These are phyloP conservation scores for Fistulinella cinereoalba DNA, from an alignment of 1,284 basidiomycete species.

Conservation along the genomic window DNA sequence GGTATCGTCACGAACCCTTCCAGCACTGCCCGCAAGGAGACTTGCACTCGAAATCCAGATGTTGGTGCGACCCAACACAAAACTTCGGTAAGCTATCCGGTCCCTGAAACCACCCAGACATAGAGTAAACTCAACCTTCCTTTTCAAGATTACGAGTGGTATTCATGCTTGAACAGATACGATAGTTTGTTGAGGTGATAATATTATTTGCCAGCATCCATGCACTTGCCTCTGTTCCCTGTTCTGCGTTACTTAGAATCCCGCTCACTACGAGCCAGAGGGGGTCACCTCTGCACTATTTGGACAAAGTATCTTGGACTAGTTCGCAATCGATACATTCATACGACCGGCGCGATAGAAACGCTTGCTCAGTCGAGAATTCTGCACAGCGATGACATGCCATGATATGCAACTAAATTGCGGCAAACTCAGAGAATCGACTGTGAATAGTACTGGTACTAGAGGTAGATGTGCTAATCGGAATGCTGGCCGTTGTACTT, in stretches of 20 bases:
- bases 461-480: conserved; percentile 7
- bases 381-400: conserved; percentile 1
- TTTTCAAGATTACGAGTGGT: conserved; percentile 68
- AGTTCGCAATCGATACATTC: too few species aligned
- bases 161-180: conserved; percentile 74
- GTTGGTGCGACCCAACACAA: conserved; percentile 61
- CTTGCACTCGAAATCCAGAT: conserved; percentile 57
- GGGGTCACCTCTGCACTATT: too few species aligned
- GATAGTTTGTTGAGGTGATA: conserved; percentile 52
- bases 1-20: conserved; percentile 78
- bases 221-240: conserved; percentile 3
- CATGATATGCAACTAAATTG: conserved; percentile 5
- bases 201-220: neutral
- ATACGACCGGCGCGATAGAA: too few species aligned
- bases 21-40: conserved; percentile 72
- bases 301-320: neutral
- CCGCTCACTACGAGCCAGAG: neutral
- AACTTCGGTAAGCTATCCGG: conserved; percentile 54
- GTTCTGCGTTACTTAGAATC: neutral
- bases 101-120: neutral
- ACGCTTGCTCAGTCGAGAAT: too few species aligned
- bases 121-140: conserved; percentile 4
- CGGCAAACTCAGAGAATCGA: conserved; percentile 57
- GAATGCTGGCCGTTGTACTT: neutral
- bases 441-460: conserved; percentile 85